phyloP scores from a whole-genome alignment of 352 stramenopile species.

The Peronosclerospora sorghi region DNA sequence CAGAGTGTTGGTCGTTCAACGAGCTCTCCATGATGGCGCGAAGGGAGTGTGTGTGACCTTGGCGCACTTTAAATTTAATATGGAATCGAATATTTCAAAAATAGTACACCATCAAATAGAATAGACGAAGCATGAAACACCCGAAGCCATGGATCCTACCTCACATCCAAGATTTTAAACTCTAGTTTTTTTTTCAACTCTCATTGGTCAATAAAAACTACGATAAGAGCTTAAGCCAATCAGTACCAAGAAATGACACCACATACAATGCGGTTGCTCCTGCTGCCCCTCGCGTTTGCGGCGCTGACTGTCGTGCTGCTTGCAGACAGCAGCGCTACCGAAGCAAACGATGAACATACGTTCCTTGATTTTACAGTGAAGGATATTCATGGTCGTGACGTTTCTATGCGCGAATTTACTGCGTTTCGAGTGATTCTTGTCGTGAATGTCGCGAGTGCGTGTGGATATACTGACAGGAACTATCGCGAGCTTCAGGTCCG shows the following conservation, averaged over 20 bases:
- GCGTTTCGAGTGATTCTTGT: conserved; percentile 57
- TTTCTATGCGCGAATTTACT: conserved; percentile 41
- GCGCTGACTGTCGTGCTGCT: conserved; percentile 2
- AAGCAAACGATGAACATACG: conserved; percentile 8
- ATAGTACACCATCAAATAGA: no score
- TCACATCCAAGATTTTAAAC: no score
- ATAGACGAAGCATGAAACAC: no score
- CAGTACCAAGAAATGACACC: neutral
- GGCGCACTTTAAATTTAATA: no score
- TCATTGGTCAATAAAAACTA: no score
- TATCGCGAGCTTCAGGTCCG: conserved; percentile 2
- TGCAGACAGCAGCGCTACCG: neutral
- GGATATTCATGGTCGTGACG: conserved; percentile 29
- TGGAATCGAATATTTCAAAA: no score
- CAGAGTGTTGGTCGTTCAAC: conserved; percentile 10
- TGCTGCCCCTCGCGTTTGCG: conserved; percentile 6
- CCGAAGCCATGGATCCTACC: no score
- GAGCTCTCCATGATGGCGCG: conserved; percentile 3
- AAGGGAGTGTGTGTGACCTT: no score
- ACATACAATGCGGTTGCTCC: conserved; percentile 2
- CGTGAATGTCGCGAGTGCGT: conserved; percentile 75
- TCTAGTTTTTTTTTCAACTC: no score
- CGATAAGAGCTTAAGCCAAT: neutral
- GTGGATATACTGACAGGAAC: conserved; percentile 29
- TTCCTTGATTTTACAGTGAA: conserved; percentile 54